Base-by-base conservation (phyloP, 768 basidiomycete genomes). In the Pluteus cervinus region DNA sequence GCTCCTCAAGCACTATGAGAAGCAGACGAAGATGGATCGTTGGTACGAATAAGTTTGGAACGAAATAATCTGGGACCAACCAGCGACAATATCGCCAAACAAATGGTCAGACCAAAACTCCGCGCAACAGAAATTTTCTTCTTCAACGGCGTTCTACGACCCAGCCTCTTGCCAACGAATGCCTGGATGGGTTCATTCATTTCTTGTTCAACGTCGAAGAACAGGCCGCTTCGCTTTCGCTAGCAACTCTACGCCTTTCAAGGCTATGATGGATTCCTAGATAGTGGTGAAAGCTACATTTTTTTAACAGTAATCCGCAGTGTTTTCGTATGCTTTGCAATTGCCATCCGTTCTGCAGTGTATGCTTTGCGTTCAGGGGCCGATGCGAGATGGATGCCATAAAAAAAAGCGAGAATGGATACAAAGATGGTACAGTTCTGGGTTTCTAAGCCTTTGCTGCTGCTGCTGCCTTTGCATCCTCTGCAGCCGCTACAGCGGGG, bases 401-500 rank as follows among this genome's bases (percentile, higher is more conserved):
- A 24, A 8, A 32, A 32, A 21, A 29, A 24, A 43, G 16, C 24
- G 12, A 30, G 25, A 36, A 16, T 29, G 37, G 25, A 24, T 36
- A 42, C 24, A 33, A 26, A 36, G 10, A 20, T 32, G 26, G 22
- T 32, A 40, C 28, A 33, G 37, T 30, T 40, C 35, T 33, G 35
- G 34, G 45, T 48, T 42, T 40, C 45, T 47, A 47, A 46, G 49
- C 47, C 59, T 70, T 79, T 54, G 76, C 72, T 53, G 79, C 79
- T 26, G 67, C 69, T 34, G 64, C 66, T 33, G 75, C 80, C 62
- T 87, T 86, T 21, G 84, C 85, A 37, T 86, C 90, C 68, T 90
- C 86, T 16, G 92, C 92, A 44, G 91, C 92, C 31, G 80, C 85
- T 24, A 96, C 92, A 38, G 92, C 92, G 30, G 90, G 86, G 71